A percentile compares a stretch with the other conserved stretches of the same genome.
phyloP scores from a whole-genome alignment of 441 rosid genomes.

The Breynia disticha region DNA sequence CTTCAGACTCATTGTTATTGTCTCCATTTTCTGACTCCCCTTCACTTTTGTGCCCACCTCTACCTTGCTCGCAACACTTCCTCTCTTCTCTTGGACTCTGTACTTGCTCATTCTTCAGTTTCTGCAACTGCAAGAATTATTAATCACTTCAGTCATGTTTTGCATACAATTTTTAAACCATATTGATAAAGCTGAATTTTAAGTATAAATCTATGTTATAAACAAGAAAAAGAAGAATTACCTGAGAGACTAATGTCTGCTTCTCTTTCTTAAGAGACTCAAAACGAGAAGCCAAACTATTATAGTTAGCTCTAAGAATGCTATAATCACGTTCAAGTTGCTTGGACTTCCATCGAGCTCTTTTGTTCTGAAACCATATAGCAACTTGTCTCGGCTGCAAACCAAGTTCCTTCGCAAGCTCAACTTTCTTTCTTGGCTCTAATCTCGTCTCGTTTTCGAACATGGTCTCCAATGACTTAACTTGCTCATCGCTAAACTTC shows the following conservation, averaged over 20 bases:
- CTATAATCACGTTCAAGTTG: slow-evolving; percentile 57
- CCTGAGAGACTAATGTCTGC: slow-evolving; percentile 49
- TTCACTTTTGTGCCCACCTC: slow-evolving; percentile 26
- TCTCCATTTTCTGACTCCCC: slow-evolving; percentile 44
- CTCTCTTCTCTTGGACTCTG: slow-evolving; percentile 28
- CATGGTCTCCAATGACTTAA: slow-evolving; percentile 57
- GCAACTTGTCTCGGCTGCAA: slow-evolving; percentile 89
- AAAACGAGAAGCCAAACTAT: slow-evolving; percentile 40
- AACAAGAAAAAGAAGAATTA: slow-evolving; percentile 13
- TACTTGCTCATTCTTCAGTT: slow-evolving; percentile 28
- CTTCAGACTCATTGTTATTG: slow-evolving; percentile 27
- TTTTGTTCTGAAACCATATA: slow-evolving; percentile 87
- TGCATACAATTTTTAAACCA: background rate
- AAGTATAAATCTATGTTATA: background rate
- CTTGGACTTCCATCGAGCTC: slow-evolving; percentile 87
- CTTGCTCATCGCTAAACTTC: slow-evolving; percentile 82
- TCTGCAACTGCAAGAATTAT: slow-evolving; percentile 41
- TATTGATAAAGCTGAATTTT: background rate
- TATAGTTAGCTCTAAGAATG: slow-evolving; percentile 40
- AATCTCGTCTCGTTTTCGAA: slow-evolving; percentile 69
- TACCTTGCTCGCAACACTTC: slow-evolving; percentile 21
- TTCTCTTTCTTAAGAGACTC: slow-evolving; percentile 67
- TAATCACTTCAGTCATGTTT: background rate
- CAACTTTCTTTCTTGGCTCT: slow-evolving; percentile 67
- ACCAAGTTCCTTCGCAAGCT: slow-evolving; percentile 62